phyloP scores from a whole-genome alignment of 306 rosid species.

The Glycyrrhiza uralensis region DNA sequence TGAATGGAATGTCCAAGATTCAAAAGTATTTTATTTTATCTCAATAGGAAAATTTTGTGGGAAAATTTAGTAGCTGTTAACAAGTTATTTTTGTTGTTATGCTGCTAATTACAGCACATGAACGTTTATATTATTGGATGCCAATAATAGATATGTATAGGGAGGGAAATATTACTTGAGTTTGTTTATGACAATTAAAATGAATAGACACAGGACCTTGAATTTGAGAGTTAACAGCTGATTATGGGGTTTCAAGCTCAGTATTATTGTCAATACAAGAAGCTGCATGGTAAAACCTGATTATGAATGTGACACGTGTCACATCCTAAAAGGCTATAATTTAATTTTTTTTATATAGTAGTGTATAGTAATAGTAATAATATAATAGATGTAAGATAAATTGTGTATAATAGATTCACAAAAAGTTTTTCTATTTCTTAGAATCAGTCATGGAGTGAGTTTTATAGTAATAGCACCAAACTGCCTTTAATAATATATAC shows the following conservation, averaged over 20 bases:
- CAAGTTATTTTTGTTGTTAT: background rate
- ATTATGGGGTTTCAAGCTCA: background rate
- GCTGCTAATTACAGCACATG: background rate
- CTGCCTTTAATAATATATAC: no score
- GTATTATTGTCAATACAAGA: background rate
- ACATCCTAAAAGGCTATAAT: no score
- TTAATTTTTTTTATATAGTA: no score
- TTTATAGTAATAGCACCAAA: no score
- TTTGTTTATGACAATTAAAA: background rate
- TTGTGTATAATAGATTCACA: no score
- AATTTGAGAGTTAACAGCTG: background rate
- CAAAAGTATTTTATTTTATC: background rate
- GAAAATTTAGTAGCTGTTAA: background rate
- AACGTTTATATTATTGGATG: background rate
- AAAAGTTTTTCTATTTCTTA: no score
- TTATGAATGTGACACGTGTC: no score
- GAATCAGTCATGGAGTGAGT: no score
- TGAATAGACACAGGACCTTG: background rate
- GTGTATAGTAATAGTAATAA: no score
- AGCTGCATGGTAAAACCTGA: background rate
- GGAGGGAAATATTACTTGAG: background rate
- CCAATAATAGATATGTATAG: background rate
- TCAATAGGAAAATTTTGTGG: background rate
- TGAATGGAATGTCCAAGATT: slow-evolving; percentile 2
- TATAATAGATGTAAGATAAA: no score